phyloP scores from a whole-genome alignment of 2,329 filamentous ascomycete genomes.

The Fusarium sp. region DNA sequence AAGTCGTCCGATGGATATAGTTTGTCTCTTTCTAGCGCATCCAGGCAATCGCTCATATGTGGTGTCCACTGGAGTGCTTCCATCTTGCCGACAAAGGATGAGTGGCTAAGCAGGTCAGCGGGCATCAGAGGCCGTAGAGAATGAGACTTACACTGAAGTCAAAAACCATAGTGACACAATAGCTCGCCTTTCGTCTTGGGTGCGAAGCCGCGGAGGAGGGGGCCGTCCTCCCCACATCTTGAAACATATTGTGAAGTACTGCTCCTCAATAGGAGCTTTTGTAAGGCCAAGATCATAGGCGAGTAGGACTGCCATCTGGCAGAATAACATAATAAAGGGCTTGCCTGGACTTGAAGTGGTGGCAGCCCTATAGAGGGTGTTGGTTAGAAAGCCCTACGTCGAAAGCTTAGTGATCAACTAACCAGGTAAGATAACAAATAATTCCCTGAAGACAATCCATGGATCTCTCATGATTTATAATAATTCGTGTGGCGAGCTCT shows the following conservation, averaged over 20 bases:
- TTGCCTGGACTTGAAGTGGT: conserved; percentile 56
- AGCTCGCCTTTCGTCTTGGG: conserved; percentile 64
- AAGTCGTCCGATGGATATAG: conserved; percentile 65
- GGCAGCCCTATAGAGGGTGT: conserved; percentile 52
- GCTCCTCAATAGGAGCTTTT: conserved; percentile 54
- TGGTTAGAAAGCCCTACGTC: conserved; percentile 18
- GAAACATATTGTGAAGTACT: conserved; percentile 54
- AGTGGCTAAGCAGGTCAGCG: conserved; percentile 47
- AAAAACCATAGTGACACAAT: conserved; percentile 62
- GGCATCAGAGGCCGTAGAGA: neutral
- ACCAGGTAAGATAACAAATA: conserved; percentile 62
- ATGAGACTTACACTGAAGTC: conserved; percentile 53
- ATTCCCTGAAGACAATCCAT: conserved; percentile 67
- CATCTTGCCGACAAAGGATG: conserved; percentile 60
- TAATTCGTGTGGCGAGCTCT: conserved; percentile 60
- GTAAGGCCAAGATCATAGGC: conserved; percentile 63
- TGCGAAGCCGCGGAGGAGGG: conserved; percentile 53
- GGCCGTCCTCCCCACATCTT: conserved; percentile 52
- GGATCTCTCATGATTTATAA: conserved; percentile 63
- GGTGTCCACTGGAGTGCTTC: conserved; percentile 69
- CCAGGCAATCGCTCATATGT: conserved; percentile 70
- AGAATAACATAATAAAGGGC: conserved; percentile 60
- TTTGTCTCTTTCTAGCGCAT: conserved; percentile 58
- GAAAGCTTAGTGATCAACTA: conserved; percentile 26
- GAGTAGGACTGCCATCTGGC: conserved; percentile 59